Conservation (phyloP, 345 rosid species). For the Heritiera littoralis region DNA sequence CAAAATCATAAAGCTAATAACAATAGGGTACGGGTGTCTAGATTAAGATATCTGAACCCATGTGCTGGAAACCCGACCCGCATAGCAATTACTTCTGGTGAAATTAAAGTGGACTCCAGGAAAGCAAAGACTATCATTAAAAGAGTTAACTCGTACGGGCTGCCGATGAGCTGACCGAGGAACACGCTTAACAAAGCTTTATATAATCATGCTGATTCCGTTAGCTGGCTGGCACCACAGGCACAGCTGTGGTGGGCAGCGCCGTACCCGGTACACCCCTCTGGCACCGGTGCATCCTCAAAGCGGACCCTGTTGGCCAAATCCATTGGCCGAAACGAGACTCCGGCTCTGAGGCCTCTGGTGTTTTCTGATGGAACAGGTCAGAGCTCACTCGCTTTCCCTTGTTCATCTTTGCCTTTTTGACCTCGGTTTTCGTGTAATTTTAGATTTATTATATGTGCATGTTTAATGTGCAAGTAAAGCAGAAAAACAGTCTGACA, state of each 20-base stretch:
- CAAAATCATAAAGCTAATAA: background rate
- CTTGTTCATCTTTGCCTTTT: background rate
- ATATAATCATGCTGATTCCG: background rate
- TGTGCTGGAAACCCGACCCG: background rate
- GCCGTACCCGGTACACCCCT: background rate
- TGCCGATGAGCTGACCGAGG: constrained; percentile 26
- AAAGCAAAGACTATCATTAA: background rate
- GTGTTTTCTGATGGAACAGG: constrained; percentile 8
- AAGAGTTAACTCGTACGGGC: constrained; percentile 20
- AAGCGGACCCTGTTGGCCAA: constrained; percentile 7
- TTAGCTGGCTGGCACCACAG: background rate
- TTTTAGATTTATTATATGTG: background rate
- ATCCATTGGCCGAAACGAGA: background rate
- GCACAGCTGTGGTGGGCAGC: background rate
- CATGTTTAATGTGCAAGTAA: constrained; percentile 17
- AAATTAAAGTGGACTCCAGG: constrained; percentile 26
- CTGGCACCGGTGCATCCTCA: constrained; percentile 27
- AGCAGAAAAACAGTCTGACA: constrained; percentile 10
- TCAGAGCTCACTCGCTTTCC: constrained; percentile 1
- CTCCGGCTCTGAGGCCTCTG: constrained; percentile 8
- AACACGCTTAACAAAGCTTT: constrained; percentile 30
- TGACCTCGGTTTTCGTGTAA: background rate
- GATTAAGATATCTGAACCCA: background rate
- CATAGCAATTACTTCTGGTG: background rate
- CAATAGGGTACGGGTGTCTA: background rate